phyloP scores from a whole-genome alignment of 148 eudicot species.

The Euryodendron excelsum region DNA sequence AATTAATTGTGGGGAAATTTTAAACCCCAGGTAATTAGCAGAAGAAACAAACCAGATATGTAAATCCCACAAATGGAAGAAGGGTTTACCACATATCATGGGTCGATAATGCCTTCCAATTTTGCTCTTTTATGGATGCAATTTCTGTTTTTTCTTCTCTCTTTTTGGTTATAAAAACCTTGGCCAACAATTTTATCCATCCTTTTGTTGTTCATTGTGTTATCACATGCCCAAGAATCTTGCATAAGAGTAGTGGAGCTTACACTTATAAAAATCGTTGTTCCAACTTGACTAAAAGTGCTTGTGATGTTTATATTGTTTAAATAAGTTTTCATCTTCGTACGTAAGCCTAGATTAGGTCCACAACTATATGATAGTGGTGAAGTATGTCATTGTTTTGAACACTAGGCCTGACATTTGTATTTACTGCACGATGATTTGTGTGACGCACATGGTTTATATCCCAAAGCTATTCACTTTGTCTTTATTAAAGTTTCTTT shows the following conservation, averaged over 20 bases:
- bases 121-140: neutral
- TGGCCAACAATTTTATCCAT: neutral
- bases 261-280: neutral
- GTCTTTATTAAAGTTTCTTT: neutral
- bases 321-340: neutral
- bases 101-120: neutral
- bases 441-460: no score
- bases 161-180: neutral
- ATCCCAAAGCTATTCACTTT: neutral
- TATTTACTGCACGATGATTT: neutral
- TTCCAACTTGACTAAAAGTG: neutral
- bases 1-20: no score
- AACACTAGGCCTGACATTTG: neutral
- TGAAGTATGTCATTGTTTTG: neutral
- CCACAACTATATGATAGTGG: neutral
- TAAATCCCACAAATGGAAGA: no score
- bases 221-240: neutral
- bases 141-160: neutral
- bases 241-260: neutral
- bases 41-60: no score
- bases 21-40: no score
- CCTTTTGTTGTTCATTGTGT: neutral
- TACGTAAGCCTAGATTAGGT: neutral
- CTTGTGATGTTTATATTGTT: neutral
- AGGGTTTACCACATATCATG: no score